Percentiles rank a stretch among this genome's conserved stretches.
phyloP scores from a whole-genome alignment of 805 yeast species.

The Saturnispora zaruensis region DNA sequence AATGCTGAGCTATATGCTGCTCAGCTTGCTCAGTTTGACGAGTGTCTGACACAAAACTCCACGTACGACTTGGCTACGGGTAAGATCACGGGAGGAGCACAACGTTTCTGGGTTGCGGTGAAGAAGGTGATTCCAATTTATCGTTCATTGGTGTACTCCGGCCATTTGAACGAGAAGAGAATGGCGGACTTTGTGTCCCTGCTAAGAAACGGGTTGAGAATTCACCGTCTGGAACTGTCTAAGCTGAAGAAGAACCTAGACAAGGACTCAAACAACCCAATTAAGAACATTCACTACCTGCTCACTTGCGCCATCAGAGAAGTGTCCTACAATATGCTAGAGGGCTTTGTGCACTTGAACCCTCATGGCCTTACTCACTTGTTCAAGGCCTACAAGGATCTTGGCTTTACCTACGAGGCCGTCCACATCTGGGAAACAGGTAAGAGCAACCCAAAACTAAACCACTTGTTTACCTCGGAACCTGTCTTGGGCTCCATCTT shows the following conservation, averaged over 20 bases:
- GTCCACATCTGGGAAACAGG: slow-evolving; percentile 64
- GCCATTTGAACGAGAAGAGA: slow-evolving; percentile 39
- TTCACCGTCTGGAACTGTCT: slow-evolving; percentile 45
- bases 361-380: slow-evolving; percentile 51
- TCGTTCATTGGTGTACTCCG: slow-evolving; percentile 37
- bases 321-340: slow-evolving; percentile 42
- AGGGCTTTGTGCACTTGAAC: slow-evolving; percentile 35
- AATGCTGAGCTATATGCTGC: background rate
- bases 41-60: slow-evolving; percentile 33
- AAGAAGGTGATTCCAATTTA: slow-evolving; percentile 43
- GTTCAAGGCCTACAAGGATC: slow-evolving; percentile 51
- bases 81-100: slow-evolving; percentile 32
- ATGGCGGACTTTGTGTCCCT: slow-evolving; percentile 43
- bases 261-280: slow-evolving; percentile 47
- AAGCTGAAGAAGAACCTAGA: slow-evolving; percentile 52
- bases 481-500: slow-evolving; percentile 60
- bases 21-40: slow-evolving; percentile 32
- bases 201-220: slow-evolving; percentile 47
- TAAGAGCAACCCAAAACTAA: slow-evolving; percentile 34
- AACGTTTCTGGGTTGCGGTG: slow-evolving; percentile 46
- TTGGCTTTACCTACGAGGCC: slow-evolving; percentile 53
- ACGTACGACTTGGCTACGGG: slow-evolving; percentile 33
- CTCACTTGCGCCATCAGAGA: slow-evolving; percentile 43
- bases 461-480: slow-evolving; percentile 47
- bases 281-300: slow-evolving; percentile 43